Percentiles rank a stretch among this genome's conserved stretches.
Conservation (phyloP, 2,329 filamentous ascomycete genomes). For the Microdochium nivale region DNA sequence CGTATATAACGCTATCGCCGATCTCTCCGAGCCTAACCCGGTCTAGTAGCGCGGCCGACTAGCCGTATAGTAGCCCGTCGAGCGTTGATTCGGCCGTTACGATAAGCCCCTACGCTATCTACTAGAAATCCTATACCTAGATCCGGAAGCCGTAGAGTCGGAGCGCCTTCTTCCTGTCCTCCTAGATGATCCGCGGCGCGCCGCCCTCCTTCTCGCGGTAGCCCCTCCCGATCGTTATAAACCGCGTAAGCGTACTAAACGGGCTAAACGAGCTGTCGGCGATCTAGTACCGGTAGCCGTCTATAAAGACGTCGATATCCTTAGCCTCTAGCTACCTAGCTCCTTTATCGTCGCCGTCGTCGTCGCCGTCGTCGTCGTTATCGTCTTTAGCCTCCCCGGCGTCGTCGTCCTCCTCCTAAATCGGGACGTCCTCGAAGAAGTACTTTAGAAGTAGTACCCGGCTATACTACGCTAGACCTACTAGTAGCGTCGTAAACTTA, state of each 20-base stretch:
- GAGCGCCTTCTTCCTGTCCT: not conserved
- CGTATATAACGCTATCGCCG: slow-evolving; percentile 1
- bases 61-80: not conserved
- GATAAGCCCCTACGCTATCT: not conserved
- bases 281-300: not conserved
- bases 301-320: not conserved
- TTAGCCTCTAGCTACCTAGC: not conserved
- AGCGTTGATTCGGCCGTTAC: not conserved
- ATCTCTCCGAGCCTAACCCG: not conserved
- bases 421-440: not conserved
- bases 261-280: slow-evolving; percentile 1
- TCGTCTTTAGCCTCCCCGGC: no score
- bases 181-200: not conserved
- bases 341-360: no score
- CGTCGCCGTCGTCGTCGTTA: no score
- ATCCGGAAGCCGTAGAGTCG: not conserved
- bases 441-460: not conserved
- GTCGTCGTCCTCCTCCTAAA: not conserved
- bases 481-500: not conserved
- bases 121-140: not conserved
- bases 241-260: slow-evolving; percentile 1
- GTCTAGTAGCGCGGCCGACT: not conserved
- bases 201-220: not conserved
- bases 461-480: not conserved
- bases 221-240: not conserved